Conservation (phyloP, 169 alveolate genomes). For the Ophryocystis elektroscirrha region DNA sequence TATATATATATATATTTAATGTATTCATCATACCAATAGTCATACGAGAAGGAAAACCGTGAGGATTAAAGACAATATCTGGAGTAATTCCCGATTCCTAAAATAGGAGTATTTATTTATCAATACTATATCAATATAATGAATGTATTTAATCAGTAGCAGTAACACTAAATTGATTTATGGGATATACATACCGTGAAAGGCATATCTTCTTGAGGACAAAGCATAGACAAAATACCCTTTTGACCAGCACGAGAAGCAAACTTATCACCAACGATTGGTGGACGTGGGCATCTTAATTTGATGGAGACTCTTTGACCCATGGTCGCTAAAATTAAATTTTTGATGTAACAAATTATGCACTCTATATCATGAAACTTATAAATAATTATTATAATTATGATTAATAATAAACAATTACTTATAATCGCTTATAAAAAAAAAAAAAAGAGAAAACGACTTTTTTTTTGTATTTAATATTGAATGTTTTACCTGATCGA, state of each 20-base stretch:
- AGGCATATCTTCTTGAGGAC: conserved; percentile 96
- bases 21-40: no score
- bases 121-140: neutral
- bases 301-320: neutral
- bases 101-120: neutral
- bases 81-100: conserved; percentile 94
- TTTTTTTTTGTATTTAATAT: no score
- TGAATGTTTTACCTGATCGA: no score
- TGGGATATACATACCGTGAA: no score
- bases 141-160: neutral
- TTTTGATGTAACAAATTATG: no score
- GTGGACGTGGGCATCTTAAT: conserved; percentile 45
- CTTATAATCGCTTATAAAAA: no score
- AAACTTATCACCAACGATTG: conserved; percentile 98
- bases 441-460: no score
- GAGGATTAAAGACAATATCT: conserved; percentile 97
- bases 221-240: conserved; percentile 86
- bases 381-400: no score
- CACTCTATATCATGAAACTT: no score
- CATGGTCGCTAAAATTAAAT: no score
- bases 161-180: neutral
- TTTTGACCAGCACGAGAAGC: conserved; percentile 99
- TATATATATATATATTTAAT: conserved; percentile 26
- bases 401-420: no score
- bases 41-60: conserved; percentile 99